Conservation (phyloP, 2,329 filamentous ascomycete species). For the Penicillium concentricum region DNA sequence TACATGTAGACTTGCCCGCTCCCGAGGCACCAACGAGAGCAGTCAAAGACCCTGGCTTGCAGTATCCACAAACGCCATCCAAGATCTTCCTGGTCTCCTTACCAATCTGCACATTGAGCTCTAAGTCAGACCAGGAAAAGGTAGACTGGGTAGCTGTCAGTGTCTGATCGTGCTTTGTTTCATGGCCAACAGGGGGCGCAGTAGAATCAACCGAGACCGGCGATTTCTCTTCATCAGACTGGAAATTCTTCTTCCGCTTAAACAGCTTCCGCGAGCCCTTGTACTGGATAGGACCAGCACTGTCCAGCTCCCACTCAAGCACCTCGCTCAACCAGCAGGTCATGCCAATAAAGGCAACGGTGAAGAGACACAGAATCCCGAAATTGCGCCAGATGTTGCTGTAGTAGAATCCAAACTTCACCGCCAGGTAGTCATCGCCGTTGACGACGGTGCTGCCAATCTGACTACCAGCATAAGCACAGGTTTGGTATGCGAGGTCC, state of each 20-base stretch:
- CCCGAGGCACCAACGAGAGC: constrained; percentile 74
- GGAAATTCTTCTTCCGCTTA: constrained; percentile 7
- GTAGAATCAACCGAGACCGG: constrained; percentile 25
- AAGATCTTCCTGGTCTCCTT: constrained; percentile 58
- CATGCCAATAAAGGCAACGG: constrained; percentile 65
- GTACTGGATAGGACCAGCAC: constrained; percentile 64
- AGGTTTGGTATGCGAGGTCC: constrained; percentile 56
- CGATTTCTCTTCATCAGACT: constrained; percentile 27
- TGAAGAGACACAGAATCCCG: constrained; percentile 70
- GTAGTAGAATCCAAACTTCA: constrained; percentile 51
- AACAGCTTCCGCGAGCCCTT: constrained; percentile 54
- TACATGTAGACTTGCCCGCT: constrained; percentile 62
- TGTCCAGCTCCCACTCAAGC: constrained; percentile 58
- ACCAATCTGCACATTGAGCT: constrained; percentile 65
- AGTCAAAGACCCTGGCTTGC: constrained; percentile 72
- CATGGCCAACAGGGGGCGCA: constrained; percentile 21
- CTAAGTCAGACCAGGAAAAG: constrained; percentile 66
- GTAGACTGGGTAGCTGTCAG: constrained; percentile 57
- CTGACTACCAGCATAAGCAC: constrained; percentile 54
- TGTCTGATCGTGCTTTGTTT: constrained; percentile 23
- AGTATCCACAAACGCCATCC: constrained; percentile 68
- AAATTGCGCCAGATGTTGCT: constrained; percentile 68
- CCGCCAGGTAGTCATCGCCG: constrained; percentile 54
- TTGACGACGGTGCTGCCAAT: constrained; percentile 51
- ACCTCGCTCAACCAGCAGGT: constrained; percentile 67